Percentiles rank a stretch among this genome's conserved stretches.
Evolutionary conservation across 306 rosid genomes (phyloP).

Genomic region (Styphnolobium japonicum): DNA sequence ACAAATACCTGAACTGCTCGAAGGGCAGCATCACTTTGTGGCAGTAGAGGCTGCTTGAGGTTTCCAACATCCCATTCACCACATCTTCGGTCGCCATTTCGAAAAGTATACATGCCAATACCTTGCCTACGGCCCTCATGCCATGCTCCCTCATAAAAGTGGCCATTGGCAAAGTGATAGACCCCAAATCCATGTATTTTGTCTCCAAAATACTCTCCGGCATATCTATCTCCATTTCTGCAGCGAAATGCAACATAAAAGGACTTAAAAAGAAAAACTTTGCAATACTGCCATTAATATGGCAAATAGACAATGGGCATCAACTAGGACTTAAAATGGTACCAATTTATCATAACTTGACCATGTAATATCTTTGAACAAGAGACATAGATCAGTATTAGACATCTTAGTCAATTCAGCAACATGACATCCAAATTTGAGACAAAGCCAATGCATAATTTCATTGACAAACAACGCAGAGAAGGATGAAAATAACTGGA

Average conservation of each 20-base stretch:
- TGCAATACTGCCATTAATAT: neutral
- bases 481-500: neutral
- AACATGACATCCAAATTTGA: neutral
- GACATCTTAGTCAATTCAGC: neutral
- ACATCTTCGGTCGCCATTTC: slow-evolving; percentile 66
- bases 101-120: slow-evolving; percentile 67
- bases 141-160: slow-evolving; percentile 97
- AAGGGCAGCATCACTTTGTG: slow-evolving; percentile 49
- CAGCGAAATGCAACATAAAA: slow-evolving; percentile 10
- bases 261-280: neutral
- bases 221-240: slow-evolving; percentile 97
- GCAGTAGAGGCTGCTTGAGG: slow-evolving; percentile 72
- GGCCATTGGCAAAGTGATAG: slow-evolving; percentile 93
- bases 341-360: neutral
- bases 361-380: neutral
- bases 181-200: slow-evolving; percentile 96
- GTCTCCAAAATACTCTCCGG: slow-evolving; percentile 98
- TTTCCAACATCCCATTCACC: slow-evolving; percentile 93
- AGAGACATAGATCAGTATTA: slow-evolving; percentile 1
- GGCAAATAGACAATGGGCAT: neutral
- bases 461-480: neutral
- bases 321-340: neutral
- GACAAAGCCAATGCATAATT: slow-evolving; percentile 1
- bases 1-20: slow-evolving; percentile 75
- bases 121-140: slow-evolving; percentile 96